Evolutionary conservation across 768 basidiomycete genomes (phyloP).

Genomic region (Leucosporidium yakuticum): DNA sequence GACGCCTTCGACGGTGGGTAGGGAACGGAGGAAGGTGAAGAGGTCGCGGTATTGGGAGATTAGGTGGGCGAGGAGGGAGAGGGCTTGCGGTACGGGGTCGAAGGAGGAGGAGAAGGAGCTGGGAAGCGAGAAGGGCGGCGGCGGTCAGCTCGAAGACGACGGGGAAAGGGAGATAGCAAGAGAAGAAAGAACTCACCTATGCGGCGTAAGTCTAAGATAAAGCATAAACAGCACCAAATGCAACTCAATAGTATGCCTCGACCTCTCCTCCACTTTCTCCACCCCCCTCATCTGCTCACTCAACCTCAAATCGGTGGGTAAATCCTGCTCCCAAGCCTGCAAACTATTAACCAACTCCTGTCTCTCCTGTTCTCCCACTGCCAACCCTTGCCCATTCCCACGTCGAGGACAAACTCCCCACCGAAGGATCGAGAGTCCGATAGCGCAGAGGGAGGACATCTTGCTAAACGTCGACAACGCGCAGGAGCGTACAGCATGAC

Average conservation of each 20-base stretch:
- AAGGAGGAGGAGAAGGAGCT: not conserved
- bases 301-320: constrained; percentile 13
- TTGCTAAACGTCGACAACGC: constrained; percentile 16
- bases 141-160: too few species aligned
- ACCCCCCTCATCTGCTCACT: constrained; percentile 1
- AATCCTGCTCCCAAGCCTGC: constrained; percentile 12
- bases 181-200: constrained; percentile 10
- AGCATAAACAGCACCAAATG: constrained; percentile 8
- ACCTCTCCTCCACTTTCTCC: constrained; percentile 11
- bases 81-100: constrained; percentile 13
- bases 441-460: constrained; percentile 22
- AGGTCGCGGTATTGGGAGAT: constrained; percentile 5
- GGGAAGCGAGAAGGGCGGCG: not conserved
- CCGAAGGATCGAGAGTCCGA: constrained; percentile 20
- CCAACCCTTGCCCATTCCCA: constrained; percentile 16
- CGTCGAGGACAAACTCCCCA: constrained; percentile 17
- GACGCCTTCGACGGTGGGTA: constrained; percentile 18
- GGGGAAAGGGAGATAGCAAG: not conserved
- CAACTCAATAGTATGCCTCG: constrained; percentile 25
- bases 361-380: constrained; percentile 16
- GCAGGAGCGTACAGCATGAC: constrained; percentile 13
- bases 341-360: constrained; percentile 10
- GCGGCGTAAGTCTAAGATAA: constrained; percentile 11
- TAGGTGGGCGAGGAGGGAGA: constrained; percentile 14
- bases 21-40: constrained; percentile 25